Base-by-base conservation (phyloP, 805 yeast species). In the Priceomyces haplophilus region DNA sequence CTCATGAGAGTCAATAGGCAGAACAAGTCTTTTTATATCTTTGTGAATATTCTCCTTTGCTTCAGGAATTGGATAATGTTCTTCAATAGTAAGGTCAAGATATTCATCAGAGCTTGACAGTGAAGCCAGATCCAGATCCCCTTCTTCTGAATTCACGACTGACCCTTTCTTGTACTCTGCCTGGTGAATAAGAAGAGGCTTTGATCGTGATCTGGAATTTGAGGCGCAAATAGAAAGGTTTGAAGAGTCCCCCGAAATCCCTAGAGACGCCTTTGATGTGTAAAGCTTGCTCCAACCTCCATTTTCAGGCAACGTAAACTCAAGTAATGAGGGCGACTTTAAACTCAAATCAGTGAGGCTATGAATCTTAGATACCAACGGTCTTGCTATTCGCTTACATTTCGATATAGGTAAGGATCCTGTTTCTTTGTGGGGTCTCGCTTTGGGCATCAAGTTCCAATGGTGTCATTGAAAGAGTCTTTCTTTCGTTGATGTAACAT, bases 331-430 rank as follows among this genome's bases (percentile, higher is more conserved):
- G 3, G 73, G 69, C 39, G 56, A 53, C 44, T 65, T 62, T 7
- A 45, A 38, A 32, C 49, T 50, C 15, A 55, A 38, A 35, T 64
- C 65, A 19, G 64, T 61, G 31, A 69, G 55, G 3, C 55, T 46
- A 45, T 67, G 72, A 33, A 67, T 55, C 44, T 65, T 66, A 21
- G 71, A 51, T 3, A 65, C 45, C 15, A 69, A 52, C 17, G 75
- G 75, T 12, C 75, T 57, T 7, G 61, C 55, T 1, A 62, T 47
- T 32, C 73, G 51, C 46, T 64, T 65, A 51, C 67, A 65, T 37
- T 59, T 55, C 13, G 62, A 41, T 12, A 53, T 43, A 21, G 53
- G 37, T 19, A 52, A 47, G n/a, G 38, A 13, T 12, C 40, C 47
- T 23, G 24, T 32, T 13, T 38, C 25, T 19, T 34, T 31, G 13